Percentiles rank a stretch among this genome's conserved stretches.
Conservation (phyloP, 2,329 filamentous ascomycete genomes). For the Kalaharituber pfeilii region DNA sequence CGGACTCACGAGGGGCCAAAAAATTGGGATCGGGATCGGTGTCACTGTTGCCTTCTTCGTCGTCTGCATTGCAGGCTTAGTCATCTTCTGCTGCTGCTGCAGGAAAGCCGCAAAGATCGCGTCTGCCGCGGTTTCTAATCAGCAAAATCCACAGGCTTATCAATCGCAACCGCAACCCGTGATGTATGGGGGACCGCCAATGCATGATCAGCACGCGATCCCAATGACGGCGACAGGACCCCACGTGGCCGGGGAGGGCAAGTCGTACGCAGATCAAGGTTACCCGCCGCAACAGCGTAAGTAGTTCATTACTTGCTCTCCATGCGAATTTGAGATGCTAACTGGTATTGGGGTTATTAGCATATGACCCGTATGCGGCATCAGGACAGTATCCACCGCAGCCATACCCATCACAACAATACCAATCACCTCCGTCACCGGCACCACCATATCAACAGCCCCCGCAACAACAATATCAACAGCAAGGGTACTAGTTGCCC, state of each 20-base stretch:
- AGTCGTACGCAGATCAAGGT: not conserved
- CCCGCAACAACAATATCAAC: not conserved
- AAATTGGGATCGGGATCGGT: not conserved
- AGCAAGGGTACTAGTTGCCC: too few relatives aligned
- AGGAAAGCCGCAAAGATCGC: not conserved
- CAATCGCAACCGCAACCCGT: not conserved
- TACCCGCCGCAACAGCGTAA: not conserved
- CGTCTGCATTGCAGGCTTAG: not conserved
- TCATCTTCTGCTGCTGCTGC: not conserved
- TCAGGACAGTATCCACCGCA: not conserved
- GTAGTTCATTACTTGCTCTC: not conserved
- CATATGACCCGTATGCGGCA: not conserved
- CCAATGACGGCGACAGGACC: too few relatives aligned
- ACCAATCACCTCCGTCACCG: not conserved
- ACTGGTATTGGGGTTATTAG: not conserved
- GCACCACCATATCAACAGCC: not conserved
- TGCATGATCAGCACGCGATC: not conserved
- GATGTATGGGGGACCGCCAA: not conserved
- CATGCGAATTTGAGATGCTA: not conserved
- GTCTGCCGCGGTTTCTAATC: not conserved
- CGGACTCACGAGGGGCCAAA: not conserved
- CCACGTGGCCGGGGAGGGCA: not conserved
- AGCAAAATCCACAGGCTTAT: not conserved
- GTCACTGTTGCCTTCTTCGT: not conserved
- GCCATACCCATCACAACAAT: too few relatives aligned